phyloP scores from a whole-genome alignment of 306 rosid species.

The Coriaria nepalensis region DNA sequence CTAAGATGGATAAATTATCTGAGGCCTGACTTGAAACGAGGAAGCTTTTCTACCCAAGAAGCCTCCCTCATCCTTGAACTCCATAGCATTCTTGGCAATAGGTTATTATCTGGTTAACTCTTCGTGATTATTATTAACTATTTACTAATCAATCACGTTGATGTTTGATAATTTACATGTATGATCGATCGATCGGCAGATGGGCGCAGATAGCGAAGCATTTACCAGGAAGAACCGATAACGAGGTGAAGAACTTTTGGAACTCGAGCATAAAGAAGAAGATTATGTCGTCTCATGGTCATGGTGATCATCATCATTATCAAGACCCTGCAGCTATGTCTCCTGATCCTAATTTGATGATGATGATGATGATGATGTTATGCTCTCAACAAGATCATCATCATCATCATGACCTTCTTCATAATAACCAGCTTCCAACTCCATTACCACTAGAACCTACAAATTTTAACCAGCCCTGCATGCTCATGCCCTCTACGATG shows the following conservation, averaged over 20 bases:
- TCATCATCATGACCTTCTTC: too few species aligned
- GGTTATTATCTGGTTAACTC: conserved; percentile 20
- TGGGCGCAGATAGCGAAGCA: conserved; percentile 93
- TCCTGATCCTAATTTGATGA: not conserved
- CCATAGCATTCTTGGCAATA: conserved; percentile 84
- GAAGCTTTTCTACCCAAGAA: conserved; percentile 89
- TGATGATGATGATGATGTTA: too few species aligned
- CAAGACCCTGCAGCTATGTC: not conserved
- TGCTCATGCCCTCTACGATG: conserved; percentile 18
- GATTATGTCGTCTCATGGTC: conserved; percentile 42
- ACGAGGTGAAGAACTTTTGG: conserved; percentile 89
- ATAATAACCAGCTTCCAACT: too few species aligned
- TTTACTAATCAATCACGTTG: too few species aligned
- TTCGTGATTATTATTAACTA: too few species aligned
- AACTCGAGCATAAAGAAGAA: conserved; percentile 86
- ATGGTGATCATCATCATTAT: conserved; percentile 17
- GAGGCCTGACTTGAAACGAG: conserved; percentile 93
- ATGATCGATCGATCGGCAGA: conserved; percentile 28
- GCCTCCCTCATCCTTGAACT: conserved; percentile 85
- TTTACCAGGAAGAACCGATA: conserved; percentile 89
- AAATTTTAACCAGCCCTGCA: too few species aligned
- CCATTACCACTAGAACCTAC: too few species aligned
- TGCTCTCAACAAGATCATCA: too few species aligned
- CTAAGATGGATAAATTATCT: conserved; percentile 92
- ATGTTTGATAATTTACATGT: too few species aligned